Evolutionary conservation across 176 grass and related monocot genomes (phyloP).

Genomic region (sorghum (Sorghum bicolor)): DNA sequence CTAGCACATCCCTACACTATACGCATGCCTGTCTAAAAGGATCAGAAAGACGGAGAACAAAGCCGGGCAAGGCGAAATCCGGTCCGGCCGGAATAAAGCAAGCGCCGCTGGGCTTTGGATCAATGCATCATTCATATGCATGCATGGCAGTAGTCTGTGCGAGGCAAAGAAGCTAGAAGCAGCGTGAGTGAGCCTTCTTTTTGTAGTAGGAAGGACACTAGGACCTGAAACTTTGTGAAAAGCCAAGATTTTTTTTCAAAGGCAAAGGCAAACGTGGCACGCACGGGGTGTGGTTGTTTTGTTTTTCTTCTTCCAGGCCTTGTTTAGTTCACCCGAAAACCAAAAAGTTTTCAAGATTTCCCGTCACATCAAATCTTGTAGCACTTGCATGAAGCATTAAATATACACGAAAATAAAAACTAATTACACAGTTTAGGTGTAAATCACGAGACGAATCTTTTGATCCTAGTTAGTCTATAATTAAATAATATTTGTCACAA

Average conservation of each 20-base stretch:
- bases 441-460: too few relatives aligned
- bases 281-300: not conserved
- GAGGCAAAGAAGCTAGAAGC: not conserved
- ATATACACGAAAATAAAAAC: too few relatives aligned
- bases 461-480: too few relatives aligned
- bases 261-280: slow-evolving; percentile 7
- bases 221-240: not conserved
- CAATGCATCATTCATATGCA: not conserved
- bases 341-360: too few relatives aligned
- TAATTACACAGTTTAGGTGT: too few relatives aligned
- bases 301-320: not conserved
- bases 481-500: too few relatives aligned
- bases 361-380: too few relatives aligned
- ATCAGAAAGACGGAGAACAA: not conserved
- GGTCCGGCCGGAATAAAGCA: slow-evolving; percentile 8
- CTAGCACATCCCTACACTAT: not conserved
- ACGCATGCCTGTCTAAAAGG: not conserved
- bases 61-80: not conserved
- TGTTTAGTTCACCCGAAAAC: too few relatives aligned
- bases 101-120: not conserved
- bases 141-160: slow-evolving; percentile 9
- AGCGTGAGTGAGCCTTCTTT: not conserved
- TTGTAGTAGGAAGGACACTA: not conserved
- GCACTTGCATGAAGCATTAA: too few relatives aligned
- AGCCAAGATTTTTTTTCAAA: not conserved